Conservation (phyloP, 192 early-diverging fungal species). For the Entomortierella lignicola region DNA sequence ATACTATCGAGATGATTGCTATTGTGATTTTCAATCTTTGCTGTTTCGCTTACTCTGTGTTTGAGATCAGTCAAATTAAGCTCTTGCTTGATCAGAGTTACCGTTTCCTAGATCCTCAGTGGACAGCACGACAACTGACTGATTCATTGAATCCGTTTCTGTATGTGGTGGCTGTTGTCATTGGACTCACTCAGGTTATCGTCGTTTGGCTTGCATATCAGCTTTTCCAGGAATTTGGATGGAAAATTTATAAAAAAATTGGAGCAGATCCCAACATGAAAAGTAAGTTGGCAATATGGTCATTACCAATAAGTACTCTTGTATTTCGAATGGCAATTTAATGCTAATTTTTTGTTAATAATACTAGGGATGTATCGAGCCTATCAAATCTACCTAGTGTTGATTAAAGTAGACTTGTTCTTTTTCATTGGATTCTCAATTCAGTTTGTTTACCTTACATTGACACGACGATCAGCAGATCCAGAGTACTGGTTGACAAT, state of each 20-base stretch:
- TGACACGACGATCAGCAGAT: constrained; percentile 51
- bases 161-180: constrained; percentile 20
- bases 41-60: constrained; percentile 73
- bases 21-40: constrained; percentile 75
- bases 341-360: constrained; percentile 1
- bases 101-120: constrained; percentile 7
- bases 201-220: constrained; percentile 51
- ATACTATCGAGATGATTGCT: constrained; percentile 79
- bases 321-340: too few relatives aligned
- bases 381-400: constrained; percentile 84
- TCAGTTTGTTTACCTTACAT: constrained; percentile 58
- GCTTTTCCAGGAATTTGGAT: constrained; percentile 64
- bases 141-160: constrained; percentile 12
- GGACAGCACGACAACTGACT: neutral
- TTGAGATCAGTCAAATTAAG: constrained; percentile 72
- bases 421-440: constrained; percentile 83
- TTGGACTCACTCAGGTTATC: constrained; percentile 31
- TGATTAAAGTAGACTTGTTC: constrained; percentile 87
- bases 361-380: constrained; percentile 65
- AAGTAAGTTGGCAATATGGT: too few relatives aligned
- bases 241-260: constrained; percentile 73
- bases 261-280: constrained; percentile 71
- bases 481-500: constrained; percentile 64
- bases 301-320: too few relatives aligned
- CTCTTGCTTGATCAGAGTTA: constrained; percentile 3